Evolutionary conservation across 1,139 yeast genomes (phyloP).

Genomic region (Candida tetrigidarum): DNA sequence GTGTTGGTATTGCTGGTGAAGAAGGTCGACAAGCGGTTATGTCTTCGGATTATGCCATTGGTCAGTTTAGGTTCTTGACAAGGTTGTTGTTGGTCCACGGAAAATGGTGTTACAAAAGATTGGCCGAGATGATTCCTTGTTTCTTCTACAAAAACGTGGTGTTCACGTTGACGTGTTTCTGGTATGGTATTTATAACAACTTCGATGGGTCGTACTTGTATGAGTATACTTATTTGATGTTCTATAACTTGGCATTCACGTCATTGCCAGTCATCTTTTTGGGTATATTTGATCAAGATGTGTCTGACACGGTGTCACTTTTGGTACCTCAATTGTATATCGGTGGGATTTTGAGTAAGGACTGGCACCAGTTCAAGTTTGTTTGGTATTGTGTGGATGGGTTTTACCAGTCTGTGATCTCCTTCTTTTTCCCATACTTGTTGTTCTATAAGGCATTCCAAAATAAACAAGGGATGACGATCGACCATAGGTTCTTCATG

Average conservation of each 20-base stretch:
- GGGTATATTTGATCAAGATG: conserved; percentile 67
- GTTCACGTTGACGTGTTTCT: conserved; percentile 62
- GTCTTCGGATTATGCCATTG: conserved; percentile 71
- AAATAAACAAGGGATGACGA: conserved; percentile 49
- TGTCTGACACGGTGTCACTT: conserved; percentile 57
- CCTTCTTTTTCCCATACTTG: conserved; percentile 60
- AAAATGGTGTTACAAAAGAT: conserved; percentile 65
- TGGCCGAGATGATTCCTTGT: conserved; percentile 68
- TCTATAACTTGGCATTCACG: conserved; percentile 66
- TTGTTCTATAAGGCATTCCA: conserved; percentile 49
- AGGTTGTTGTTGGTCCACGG: conserved; percentile 64
- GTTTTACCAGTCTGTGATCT: conserved; percentile 56
- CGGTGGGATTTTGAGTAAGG: conserved; percentile 54
- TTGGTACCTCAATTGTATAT: conserved; percentile 63
- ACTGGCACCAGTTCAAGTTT: conserved; percentile 58
- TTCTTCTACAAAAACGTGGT: conserved; percentile 67
- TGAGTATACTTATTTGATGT: conserved; percentile 66
- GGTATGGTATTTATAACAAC: conserved; percentile 61
- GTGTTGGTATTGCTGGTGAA: conserved; percentile 71
- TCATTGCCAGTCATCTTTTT: conserved; percentile 63
- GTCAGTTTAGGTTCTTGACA: conserved; percentile 60
- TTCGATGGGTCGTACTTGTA: conserved; percentile 66
- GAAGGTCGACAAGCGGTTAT: conserved; percentile 72
- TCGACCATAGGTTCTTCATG: conserved; percentile 64
- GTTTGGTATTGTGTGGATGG: conserved; percentile 64